Evolutionary conservation across 805 yeast genomes (phyloP).

Genomic region (Millerozyma miso): DNA sequence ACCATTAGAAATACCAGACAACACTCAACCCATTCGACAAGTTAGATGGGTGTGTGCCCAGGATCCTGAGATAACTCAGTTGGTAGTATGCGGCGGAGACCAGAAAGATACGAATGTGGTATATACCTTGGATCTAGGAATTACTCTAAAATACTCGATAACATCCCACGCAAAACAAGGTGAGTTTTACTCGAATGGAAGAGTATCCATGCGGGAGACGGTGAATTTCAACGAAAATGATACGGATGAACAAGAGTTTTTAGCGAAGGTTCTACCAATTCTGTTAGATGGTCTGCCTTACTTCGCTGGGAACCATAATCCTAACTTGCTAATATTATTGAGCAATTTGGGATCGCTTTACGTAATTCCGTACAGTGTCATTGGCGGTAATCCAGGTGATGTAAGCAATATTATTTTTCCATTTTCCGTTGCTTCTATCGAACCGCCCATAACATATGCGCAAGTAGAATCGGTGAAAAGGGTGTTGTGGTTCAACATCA

Average conservation of each 20-base stretch:
- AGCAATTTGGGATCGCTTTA: slow-evolving; percentile 64
- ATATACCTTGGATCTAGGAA: slow-evolving; percentile 68
- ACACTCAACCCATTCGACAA: slow-evolving; percentile 38
- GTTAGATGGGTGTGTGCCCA: slow-evolving; percentile 75
- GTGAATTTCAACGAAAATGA: slow-evolving; percentile 17
- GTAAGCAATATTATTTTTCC: slow-evolving; percentile 52
- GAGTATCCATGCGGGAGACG: slow-evolving; percentile 39
- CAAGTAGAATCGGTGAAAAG: slow-evolving; percentile 50
- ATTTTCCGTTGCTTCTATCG: slow-evolving; percentile 71
- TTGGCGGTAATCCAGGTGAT: slow-evolving; percentile 16
- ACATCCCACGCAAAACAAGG: slow-evolving; percentile 85
- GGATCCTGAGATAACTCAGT: slow-evolving; percentile 76
- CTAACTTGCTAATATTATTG: slow-evolving; percentile 55
- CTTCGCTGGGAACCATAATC: slow-evolving; percentile 77
- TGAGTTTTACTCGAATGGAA: slow-evolving; percentile 54
- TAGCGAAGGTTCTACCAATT: slow-evolving; percentile 27
- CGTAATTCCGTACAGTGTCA: slow-evolving; percentile 50
- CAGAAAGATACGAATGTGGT: slow-evolving; percentile 26
- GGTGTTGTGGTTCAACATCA: slow-evolving; percentile 76
- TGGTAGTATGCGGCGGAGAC: slow-evolving; percentile 69
- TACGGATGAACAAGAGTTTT: slow-evolving; percentile 17
- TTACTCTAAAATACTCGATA: slow-evolving; percentile 70
- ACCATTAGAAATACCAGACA: slow-evolving; percentile 15
- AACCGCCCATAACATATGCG: slow-evolving; percentile 63
- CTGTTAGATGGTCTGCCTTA: slow-evolving; percentile 54